phyloP scores from a whole-genome alignment of 2,329 filamentous ascomycete species.

The Thielaviopsis euricoi region DNA sequence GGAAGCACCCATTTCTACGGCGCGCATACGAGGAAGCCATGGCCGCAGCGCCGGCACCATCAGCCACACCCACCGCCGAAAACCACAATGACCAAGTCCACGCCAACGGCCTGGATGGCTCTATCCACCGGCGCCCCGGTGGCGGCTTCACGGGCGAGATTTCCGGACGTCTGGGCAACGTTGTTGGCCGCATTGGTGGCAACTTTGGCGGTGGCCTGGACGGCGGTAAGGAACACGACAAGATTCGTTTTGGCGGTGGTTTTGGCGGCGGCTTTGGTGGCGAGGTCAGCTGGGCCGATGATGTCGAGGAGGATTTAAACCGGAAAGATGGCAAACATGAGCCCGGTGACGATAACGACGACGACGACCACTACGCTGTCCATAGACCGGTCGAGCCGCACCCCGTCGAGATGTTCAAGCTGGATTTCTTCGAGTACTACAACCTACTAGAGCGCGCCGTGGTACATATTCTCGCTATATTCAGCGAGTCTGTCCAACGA shows the following conservation, averaged over 20 bases:
- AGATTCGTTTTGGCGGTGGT: background rate
- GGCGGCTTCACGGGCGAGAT: background rate
- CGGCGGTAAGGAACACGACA: background rate
- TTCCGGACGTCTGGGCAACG: background rate
- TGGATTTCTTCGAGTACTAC: constrained; percentile 66
- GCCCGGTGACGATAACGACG: too few relatives aligned
- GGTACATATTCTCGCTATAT: constrained; percentile 48
- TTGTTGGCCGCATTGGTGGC: background rate
- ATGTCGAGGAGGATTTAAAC: constrained; percentile 2
- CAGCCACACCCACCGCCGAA: background rate
- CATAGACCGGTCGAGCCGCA: constrained; percentile 28
- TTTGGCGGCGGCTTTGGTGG: background rate
- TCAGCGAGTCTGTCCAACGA: constrained; percentile 33
- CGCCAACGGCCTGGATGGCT: background rate
- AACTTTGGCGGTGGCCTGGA: background rate
- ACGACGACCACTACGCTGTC: constrained; percentile 15
- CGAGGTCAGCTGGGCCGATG: constrained; percentile 6
- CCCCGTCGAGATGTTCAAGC: constrained; percentile 47
- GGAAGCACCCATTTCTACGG: constrained; percentile 47
- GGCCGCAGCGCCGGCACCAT: constrained; percentile 12
- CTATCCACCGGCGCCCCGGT: background rate
- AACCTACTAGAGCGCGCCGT: constrained; percentile 54
- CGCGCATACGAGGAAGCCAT: constrained; percentile 36
- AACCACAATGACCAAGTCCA: background rate
- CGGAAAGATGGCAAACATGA: background rate